Percentiles rank a stretch among this genome's conserved stretches.
Conservation (phyloP, 345 rosid species). For the Lagerstroemia speciosa region DNA sequence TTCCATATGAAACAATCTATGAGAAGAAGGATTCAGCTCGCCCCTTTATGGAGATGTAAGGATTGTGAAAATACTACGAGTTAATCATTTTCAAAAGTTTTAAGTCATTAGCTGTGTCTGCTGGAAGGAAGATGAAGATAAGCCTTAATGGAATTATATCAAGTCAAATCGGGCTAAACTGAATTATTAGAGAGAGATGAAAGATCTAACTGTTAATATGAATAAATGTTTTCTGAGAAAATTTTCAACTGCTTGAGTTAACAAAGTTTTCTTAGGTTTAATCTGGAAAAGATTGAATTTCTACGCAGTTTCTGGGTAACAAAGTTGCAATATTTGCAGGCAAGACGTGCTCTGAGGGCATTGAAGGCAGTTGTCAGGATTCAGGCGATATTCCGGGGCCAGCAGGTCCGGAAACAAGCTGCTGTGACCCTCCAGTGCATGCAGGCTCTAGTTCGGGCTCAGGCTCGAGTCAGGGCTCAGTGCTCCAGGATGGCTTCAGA, state of each 20-base stretch:
- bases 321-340: conserved; percentile 48
- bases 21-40: too few relatives aligned
- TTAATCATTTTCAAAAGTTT: neutral
- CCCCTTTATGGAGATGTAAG: too few relatives aligned
- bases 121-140: too few relatives aligned
- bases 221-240: neutral
- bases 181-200: neutral
- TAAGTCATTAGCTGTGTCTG: too few relatives aligned
- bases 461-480: conserved; percentile 65
- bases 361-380: conserved; percentile 81
- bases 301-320: neutral
- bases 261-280: neutral
- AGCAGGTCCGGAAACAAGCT: conserved; percentile 84
- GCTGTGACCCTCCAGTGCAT: conserved; percentile 84
- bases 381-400: conserved; percentile 80
- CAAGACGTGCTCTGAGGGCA: conserved; percentile 75
- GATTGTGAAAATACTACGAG: too few relatives aligned
- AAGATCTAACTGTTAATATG: neutral
- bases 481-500: conserved; percentile 27
- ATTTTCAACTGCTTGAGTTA: too few relatives aligned
- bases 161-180: neutral
- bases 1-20: too few relatives aligned
- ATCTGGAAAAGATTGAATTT: neutral
- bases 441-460: conserved; percentile 95
- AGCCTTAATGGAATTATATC: too few relatives aligned